Evolutionary conservation across 2,329 filamentous ascomycete genomes (phyloP), one percentile per base, ranked within the genome.

Genomic region (Diaporthe vexans): DNA sequence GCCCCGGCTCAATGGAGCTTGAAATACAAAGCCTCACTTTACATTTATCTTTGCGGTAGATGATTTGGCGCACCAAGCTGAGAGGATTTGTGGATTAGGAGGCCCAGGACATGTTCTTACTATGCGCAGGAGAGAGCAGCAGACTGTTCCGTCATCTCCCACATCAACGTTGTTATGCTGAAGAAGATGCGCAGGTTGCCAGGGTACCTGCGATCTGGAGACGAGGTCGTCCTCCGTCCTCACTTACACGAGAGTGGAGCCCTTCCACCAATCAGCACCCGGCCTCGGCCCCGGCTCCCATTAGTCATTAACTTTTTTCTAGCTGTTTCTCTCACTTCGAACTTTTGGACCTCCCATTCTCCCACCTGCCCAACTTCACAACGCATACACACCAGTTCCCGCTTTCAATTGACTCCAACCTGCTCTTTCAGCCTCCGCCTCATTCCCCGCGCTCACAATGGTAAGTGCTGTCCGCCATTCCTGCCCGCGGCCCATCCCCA

Each of bases 241-340:
- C 56, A 73, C 72, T 73, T 73, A 73, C 73, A 72, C 73, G 73
- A 43, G 26, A 29, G 26, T 68, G 63, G 63, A 48, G 57, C 56
- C 40, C 57, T 24, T 6, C 48, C 19, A 19, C 58, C 52, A 72
- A 74, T 65, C 33, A 68, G 46, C 19, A 33, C 26, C 43, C 37
- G 51, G 33, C n/a, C n/a, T 48, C 40, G 69, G 63, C 52, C 46
- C 52, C 46, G 46, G 21, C 68, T 24, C 68, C 69, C 72, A 72
- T 76, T 76, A 76, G 74, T 76, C 74, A 76, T 72, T 52, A 59
- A 52, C 68, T 74, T 75, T 76, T 75, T 76, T 74, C 74, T 65
- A 76, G 73, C 37, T 72, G 72, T 74, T 76, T 76, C 74, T 72
- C 56, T 61, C 46, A 13, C 70, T 43, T 63, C 70, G 70, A 72